Evolutionary conservation across 2,329 filamentous ascomycete genomes (phyloP).

Genomic region (Zymoseptoria pseudotritici): DNA sequence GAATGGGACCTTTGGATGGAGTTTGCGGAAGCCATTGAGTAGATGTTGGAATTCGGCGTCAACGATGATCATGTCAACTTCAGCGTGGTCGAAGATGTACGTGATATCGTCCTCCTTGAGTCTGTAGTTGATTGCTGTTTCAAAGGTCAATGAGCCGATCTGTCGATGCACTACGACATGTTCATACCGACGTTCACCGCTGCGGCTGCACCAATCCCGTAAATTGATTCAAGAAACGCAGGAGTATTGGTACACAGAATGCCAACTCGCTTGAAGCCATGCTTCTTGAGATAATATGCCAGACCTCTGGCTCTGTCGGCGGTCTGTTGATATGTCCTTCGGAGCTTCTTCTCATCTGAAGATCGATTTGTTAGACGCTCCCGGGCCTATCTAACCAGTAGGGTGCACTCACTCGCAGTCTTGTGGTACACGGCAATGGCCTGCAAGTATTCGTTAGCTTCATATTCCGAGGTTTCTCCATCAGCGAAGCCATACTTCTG

Average conservation of each 20-base stretch:
- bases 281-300: slow-evolving; percentile 76
- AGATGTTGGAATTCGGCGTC: slow-evolving; percentile 72
- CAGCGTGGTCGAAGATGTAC: slow-evolving; percentile 83
- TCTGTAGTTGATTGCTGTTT: slow-evolving; percentile 56
- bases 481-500: slow-evolving; percentile 43
- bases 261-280: slow-evolving; percentile 68
- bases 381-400: not conserved
- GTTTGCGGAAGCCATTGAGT: slow-evolving; percentile 57
- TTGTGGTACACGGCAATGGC: slow-evolving; percentile 17
- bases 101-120: slow-evolving; percentile 77
- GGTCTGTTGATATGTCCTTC: slow-evolving; percentile 71
- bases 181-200: slow-evolving; percentile 60
- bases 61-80: slow-evolving; percentile 79
- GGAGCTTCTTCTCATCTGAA: slow-evolving; percentile 57
- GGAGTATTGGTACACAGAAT: slow-evolving; percentile 89
- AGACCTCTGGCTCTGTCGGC: slow-evolving; percentile 81
- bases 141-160: not conserved
- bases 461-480: not conserved
- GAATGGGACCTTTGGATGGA: slow-evolving; percentile 57
- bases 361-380: not conserved
- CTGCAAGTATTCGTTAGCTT: not conserved
- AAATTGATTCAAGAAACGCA: slow-evolving; percentile 85
- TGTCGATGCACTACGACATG: not conserved
- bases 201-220: slow-evolving; percentile 75
- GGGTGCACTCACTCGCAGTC: slow-evolving; percentile 9